Evolutionary conservation across 331 rosid genomes (phyloP), one percentile per base, ranked within the genome.

Genomic region (Erythrophleum ivorense): DNA sequence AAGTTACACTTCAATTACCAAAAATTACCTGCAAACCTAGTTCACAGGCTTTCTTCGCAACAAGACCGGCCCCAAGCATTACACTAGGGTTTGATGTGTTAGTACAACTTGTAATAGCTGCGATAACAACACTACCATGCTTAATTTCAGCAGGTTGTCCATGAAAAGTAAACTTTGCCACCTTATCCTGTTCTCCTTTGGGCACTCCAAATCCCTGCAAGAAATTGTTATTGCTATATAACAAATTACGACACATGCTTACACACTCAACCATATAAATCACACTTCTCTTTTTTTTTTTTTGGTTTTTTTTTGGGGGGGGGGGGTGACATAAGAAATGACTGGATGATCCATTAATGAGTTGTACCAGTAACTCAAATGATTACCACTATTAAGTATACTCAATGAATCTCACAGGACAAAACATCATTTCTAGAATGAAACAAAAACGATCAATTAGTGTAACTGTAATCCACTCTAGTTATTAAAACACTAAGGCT

Each of bases 21-120:
- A 55, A 68, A 40, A 52, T 67, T 7, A 78, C 86, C 80, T 78
- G 49, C 57, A 78, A 66, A 52, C 83, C 86, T 33, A 72, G 71
- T 21, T 83, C 83, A 54, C 76, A 53, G 33, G 86, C 86, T 65
- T 73, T 83, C 55, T 78, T 83, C 19, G 83, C 86, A 14, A 78
- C 83, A 34, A 83, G 77, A 10, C 80, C 87, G 48, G 84, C 87
- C 49, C 81, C 81, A 66, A 84, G 84, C 87, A 84, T 78, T 73
- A 49, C 81, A 58, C 83, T 79, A 14, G 83, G 86, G 55, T 84
- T 84, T 46, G 86, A 84, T 21, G 86, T 84, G 38, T 78, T 83
- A 13, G 86, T 83, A 63, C 86, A 83, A 43, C 86, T 84, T 48
- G 80, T 84, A 34, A 79, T 79, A 52, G 86, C 81, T 18, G 83